A percentile compares a stretch with the other conserved stretches of the same genome.
phyloP scores from a whole-genome alignment of 441 rosid species.

The Breynia disticha region DNA sequence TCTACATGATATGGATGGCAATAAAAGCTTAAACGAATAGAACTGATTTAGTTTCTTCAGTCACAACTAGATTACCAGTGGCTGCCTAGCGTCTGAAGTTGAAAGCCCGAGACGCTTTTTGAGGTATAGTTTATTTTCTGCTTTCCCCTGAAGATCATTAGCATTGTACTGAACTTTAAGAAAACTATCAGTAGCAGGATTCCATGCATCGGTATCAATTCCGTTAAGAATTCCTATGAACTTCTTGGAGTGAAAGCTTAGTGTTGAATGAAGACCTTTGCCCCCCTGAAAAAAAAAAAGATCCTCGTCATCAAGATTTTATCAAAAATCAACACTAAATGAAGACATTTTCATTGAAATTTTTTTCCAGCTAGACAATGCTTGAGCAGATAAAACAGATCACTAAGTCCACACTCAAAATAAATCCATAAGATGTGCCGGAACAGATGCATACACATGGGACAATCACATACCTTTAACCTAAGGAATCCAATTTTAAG shows the following conservation, averaged over 20 bases:
- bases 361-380: too few species aligned
- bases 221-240: constrained; percentile 87
- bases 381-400: too few species aligned
- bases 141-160: constrained; percentile 77
- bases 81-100: constrained; percentile 43
- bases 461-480: too few species aligned
- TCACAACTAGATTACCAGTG: constrained; percentile 48
- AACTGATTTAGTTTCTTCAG: background rate
- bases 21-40: background rate
- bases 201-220: constrained; percentile 87
- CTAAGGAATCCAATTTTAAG: too few species aligned
- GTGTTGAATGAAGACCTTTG: constrained; percentile 78
- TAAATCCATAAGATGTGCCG: too few species aligned
- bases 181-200: constrained; percentile 68
- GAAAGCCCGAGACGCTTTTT: constrained; percentile 78
- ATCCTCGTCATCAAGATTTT: background rate
- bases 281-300: constrained; percentile 56
- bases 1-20: too few species aligned
- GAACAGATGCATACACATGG: too few species aligned
- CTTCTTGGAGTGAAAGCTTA: constrained; percentile 73
- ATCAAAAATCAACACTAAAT: constrained; percentile 1
- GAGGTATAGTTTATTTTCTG: constrained; percentile 58
- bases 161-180: constrained; percentile 70
- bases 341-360: background rate
- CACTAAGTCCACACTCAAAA: too few species aligned